Percentiles rank a stretch among this genome's conserved stretches.
These are phyloP conservation scores for Naegleria fowleri DNA, from an alignment of 208 protist species.

Conservation along the genomic window DNA sequence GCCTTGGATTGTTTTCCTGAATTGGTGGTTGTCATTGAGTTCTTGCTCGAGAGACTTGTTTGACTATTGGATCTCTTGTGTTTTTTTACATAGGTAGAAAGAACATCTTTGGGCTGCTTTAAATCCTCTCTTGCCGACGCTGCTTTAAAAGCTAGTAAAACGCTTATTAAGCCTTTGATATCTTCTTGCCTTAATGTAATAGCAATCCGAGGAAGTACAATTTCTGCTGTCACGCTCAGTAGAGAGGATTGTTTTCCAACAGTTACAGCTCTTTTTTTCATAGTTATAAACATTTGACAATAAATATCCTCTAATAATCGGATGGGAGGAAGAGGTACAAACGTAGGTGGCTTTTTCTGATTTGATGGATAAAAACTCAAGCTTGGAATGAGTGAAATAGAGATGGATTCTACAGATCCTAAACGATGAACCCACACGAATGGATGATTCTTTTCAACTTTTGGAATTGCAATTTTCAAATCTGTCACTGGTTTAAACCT, in stretches of 20 bases:
- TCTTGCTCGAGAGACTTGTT: background rate
- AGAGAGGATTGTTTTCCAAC: background rate
- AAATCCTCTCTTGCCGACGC: constrained; percentile 20
- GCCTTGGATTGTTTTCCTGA: background rate
- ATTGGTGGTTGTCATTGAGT: background rate
- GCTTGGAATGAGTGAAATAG: background rate
- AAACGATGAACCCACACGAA: background rate
- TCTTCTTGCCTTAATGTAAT: background rate
- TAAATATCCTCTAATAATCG: background rate
- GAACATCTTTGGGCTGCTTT: background rate
- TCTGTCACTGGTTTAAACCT: background rate
- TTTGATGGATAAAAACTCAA: background rate
- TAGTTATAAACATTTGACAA: background rate
- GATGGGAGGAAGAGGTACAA: background rate
- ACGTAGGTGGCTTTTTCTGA: background rate
- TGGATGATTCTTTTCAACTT: background rate
- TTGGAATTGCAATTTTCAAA: background rate
- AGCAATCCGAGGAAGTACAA: background rate
- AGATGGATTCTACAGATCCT: background rate
- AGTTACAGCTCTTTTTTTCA: background rate
- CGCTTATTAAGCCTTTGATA: background rate
- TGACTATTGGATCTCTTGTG: background rate
- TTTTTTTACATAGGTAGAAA: background rate
- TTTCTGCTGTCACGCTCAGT: background rate
- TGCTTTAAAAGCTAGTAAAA: background rate